These are phyloP conservation scores for Excoecaria agallocha DNA, from an alignment of 345 rosid species.

Conservation along the genomic window DNA sequence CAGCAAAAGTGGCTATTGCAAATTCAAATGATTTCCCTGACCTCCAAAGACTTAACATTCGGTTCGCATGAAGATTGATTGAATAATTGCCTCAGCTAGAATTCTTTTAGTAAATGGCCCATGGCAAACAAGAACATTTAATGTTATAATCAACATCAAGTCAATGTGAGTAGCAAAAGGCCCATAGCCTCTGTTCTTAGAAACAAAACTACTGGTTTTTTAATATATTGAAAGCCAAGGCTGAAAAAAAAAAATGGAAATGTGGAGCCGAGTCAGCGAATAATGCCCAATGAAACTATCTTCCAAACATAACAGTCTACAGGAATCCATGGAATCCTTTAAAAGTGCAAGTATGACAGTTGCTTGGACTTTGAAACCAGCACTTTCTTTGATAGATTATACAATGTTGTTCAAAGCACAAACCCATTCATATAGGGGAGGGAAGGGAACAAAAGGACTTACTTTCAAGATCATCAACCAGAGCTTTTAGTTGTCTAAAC, in stretches of 20 bases:
- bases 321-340: neutral
- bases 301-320: neutral
- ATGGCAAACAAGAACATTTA: neutral
- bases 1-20: neutral
- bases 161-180: neutral
- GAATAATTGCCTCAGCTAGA: neutral
- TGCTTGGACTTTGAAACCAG: neutral
- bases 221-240: neutral
- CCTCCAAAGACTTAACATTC: neutral
- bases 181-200: neutral
- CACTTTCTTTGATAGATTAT: neutral
- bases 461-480: slow-evolving; percentile 69
- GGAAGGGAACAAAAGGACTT: slow-evolving; percentile 21
- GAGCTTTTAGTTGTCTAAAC: slow-evolving; percentile 63
- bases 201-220: neutral
- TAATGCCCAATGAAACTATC: neutral
- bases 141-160: no score
- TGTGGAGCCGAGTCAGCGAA: neutral
- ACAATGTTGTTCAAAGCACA: neutral
- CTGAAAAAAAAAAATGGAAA: neutral
- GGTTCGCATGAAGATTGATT: neutral
- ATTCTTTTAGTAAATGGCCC: neutral
- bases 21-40: neutral
- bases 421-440: neutral
- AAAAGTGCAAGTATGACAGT: neutral